Evolutionary conservation across 1,284 basidiomycete genomes (phyloP).

Genomic region (Ustilago vetiveriae): DNA sequence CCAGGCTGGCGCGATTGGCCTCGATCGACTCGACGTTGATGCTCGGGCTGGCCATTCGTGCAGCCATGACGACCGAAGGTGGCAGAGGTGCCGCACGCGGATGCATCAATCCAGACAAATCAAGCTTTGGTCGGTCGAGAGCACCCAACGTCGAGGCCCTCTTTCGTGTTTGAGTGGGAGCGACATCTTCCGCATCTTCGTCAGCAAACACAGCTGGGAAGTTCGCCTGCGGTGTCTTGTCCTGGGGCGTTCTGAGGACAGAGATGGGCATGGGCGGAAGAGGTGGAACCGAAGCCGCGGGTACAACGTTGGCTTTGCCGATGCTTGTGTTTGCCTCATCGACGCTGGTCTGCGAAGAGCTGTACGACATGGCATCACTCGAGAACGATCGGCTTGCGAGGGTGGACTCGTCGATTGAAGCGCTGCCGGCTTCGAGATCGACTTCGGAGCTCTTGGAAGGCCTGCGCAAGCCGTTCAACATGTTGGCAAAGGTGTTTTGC

Average conservation of each 20-base stretch:
- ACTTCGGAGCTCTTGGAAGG: slow-evolving; percentile 8
- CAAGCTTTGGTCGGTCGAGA: slow-evolving; percentile 33
- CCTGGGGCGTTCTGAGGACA: slow-evolving; percentile 16
- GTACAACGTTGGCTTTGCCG: slow-evolving; percentile 43
- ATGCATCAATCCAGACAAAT: slow-evolving; percentile 31
- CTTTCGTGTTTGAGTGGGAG: slow-evolving; percentile 17
- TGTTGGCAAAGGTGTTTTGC: slow-evolving; percentile 35
- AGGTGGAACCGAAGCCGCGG: slow-evolving; percentile 32
- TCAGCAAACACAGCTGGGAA: slow-evolving; percentile 9
- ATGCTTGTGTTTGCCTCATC: slow-evolving; percentile 46
- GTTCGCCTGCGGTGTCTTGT: slow-evolving; percentile 11
- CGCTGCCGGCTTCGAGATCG: slow-evolving; percentile 35
- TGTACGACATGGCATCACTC: slow-evolving; percentile 38
- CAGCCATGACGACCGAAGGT: slow-evolving; percentile 8
- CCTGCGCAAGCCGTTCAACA: slow-evolving; percentile 23
- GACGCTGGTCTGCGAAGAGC: slow-evolving; percentile 46
- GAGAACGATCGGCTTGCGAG: slow-evolving; percentile 20
- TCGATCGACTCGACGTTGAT: slow-evolving; percentile 28
- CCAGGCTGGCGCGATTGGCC: slow-evolving; percentile 21
- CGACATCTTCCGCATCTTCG: not conserved
- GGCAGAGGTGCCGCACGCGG: slow-evolving; percentile 40
- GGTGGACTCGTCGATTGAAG: slow-evolving; percentile 16
- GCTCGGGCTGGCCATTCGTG: slow-evolving; percentile 5
- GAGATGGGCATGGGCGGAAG: slow-evolving; percentile 42
- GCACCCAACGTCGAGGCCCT: slow-evolving; percentile 36